Percentiles rank a stretch among this genome's conserved stretches.
Conservation (phyloP, 805 yeast genomes). For the Tanozyma kutaoensis region DNA sequence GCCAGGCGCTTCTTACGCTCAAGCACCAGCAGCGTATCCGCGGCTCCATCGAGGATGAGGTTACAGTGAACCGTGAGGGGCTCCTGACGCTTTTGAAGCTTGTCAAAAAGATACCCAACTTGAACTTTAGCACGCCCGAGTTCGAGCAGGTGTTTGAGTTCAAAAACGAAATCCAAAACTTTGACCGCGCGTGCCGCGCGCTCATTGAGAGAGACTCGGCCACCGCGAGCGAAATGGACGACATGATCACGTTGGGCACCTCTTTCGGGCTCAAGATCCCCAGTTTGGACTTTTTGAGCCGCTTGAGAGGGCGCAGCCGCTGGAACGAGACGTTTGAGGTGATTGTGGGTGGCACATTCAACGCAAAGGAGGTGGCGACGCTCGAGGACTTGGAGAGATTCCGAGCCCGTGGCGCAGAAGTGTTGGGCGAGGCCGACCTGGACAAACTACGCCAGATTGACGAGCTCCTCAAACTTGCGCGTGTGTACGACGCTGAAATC, state of each 20-base stretch:
- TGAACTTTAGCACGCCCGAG: slow-evolving; percentile 45
- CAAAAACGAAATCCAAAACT: slow-evolving; percentile 36
- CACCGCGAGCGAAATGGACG: slow-evolving; percentile 32
- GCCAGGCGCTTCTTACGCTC: slow-evolving; percentile 37
- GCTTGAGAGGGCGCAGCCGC: slow-evolving; percentile 19
- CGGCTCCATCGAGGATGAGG: slow-evolving; percentile 10
- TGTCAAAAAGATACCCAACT: slow-evolving; percentile 27
- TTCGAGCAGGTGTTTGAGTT: slow-evolving; percentile 44
- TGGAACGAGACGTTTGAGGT: slow-evolving; percentile 19
- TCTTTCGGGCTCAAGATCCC: slow-evolving; percentile 46
- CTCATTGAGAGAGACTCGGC: slow-evolving; percentile 20
- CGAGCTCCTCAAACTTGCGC: slow-evolving; percentile 12
- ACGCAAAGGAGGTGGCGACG: slow-evolving; percentile 20
- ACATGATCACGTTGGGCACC: slow-evolving; percentile 43
- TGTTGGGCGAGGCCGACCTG: slow-evolving; percentile 16
- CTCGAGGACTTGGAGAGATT: slow-evolving; percentile 15
- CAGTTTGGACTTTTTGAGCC: slow-evolving; percentile 22
- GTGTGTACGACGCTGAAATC: slow-evolving; percentile 9
- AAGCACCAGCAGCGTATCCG: slow-evolving; percentile 38
- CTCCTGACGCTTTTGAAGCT: slow-evolving; percentile 5
- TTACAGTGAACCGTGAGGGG: slow-evolving; percentile 2
- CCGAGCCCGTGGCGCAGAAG: slow-evolving; percentile 12
- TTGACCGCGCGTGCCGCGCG: slow-evolving; percentile 30
- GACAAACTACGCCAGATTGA: slow-evolving; percentile 16
- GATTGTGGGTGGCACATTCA: slow-evolving; percentile 24